phyloP scores from a whole-genome alignment of 345 rosid species.

The Microcos paniculata region DNA sequence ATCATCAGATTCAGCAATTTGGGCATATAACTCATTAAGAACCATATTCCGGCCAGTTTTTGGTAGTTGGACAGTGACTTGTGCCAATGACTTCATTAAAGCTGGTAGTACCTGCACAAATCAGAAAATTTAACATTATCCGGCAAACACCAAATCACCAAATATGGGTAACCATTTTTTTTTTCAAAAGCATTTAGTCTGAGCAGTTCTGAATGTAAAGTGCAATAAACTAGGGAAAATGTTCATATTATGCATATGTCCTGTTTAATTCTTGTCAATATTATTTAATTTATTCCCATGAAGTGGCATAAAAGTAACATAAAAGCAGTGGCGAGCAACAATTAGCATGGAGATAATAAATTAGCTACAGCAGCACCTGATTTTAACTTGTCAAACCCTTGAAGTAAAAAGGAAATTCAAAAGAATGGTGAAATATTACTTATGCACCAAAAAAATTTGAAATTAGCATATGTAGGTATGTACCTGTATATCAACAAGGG shows the following conservation, averaged over 20 bases:
- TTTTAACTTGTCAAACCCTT: background rate
- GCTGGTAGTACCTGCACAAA: constrained; percentile 65
- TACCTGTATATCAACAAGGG: constrained; percentile 86
- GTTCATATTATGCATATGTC: background rate
- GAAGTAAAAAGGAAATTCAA: background rate
- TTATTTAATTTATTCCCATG: background rate
- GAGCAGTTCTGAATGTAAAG: background rate
- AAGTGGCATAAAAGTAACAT: background rate
- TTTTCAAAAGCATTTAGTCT: background rate
- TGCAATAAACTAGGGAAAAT: background rate
- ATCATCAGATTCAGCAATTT: constrained; percentile 91
- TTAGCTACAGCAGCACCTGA: background rate
- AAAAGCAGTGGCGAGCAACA: background rate
- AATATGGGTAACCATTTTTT: background rate
- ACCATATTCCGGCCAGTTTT: constrained; percentile 73
- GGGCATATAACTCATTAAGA: constrained; percentile 73
- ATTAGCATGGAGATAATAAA: constrained; percentile 1
- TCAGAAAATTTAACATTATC: constrained; percentile 1
- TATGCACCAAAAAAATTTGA: background rate
- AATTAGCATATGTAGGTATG: constrained; percentile 18
- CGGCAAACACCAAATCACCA: background rate
- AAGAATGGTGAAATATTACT: background rate
- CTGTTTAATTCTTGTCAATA: background rate
- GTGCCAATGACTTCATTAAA: constrained; percentile 80
- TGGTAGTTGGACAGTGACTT: constrained; percentile 60